phyloP scores from a whole-genome alignment of 345 rosid genomes.

The Melaleuca quinquenervia region DNA sequence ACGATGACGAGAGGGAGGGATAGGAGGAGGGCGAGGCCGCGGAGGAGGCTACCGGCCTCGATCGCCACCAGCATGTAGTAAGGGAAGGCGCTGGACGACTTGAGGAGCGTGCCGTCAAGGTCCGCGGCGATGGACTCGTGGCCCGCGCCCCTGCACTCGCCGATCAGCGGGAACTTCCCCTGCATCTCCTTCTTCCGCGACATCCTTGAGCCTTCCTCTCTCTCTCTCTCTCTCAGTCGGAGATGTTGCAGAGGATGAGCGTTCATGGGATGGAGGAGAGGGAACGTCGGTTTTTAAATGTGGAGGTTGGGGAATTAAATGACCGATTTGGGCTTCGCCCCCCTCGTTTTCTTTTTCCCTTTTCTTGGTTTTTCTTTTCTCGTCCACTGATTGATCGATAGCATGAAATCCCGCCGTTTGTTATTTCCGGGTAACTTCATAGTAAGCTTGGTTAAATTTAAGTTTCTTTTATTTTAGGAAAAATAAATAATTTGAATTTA shows the following conservation, averaged over 20 bases:
- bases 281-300: conserved; percentile 52
- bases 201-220: conserved; percentile 5
- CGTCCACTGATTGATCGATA: neutral
- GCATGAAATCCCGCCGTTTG: neutral
- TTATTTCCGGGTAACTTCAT: neutral
- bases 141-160: conserved; percentile 28
- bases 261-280: conserved; percentile 24
- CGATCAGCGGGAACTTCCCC: conserved; percentile 36
- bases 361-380: neutral
- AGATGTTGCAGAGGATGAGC: neutral
- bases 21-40: conserved; percentile 70
- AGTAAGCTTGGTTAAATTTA: too few species aligned
- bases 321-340: conserved; percentile 1
- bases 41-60: conserved; percentile 83
- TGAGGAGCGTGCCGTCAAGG: conserved; percentile 84
- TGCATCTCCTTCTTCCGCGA: conserved; percentile 4
- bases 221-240: neutral
- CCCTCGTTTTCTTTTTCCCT: neutral
- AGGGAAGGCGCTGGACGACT: conserved; percentile 75
- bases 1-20: conserved; percentile 58
- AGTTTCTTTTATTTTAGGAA: too few species aligned
- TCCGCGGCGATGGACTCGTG: conserved; percentile 75
- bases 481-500: too few species aligned
- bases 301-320: conserved; percentile 5
- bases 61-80: conserved; percentile 89